Evolutionary conservation across 2,329 filamentous ascomycete genomes (phyloP).

Genomic region (Biscogniauxia sp.): DNA sequence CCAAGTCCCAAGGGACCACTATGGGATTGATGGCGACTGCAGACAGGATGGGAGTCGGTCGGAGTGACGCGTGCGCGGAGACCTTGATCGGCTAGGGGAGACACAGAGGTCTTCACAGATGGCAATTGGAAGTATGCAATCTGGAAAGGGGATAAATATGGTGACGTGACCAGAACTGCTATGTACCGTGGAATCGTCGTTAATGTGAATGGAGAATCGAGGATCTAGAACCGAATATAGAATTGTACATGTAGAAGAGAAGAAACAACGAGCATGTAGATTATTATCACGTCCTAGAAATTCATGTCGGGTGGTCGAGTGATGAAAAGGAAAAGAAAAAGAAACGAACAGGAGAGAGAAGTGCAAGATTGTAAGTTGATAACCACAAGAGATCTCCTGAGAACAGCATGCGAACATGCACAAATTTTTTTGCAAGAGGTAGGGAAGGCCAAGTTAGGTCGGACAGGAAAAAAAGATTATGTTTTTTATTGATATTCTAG

Average conservation of each 20-base stretch:
- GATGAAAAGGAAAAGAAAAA: background rate
- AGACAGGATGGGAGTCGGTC: background rate
- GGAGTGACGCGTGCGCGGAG: background rate
- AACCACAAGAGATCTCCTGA: slow-evolving; percentile 1
- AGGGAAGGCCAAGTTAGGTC: background rate
- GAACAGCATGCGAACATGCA: background rate
- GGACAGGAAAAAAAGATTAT: background rate
- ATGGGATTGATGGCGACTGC: slow-evolving; percentile 1
- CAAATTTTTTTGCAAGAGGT: background rate
- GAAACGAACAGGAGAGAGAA: background rate
- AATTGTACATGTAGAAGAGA: background rate
- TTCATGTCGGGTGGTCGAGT: background rate
- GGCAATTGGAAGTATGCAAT: background rate
- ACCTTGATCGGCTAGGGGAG: background rate
- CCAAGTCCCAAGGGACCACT: slow-evolving; percentile 22
- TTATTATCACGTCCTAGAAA: background rate
- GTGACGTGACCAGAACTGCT: background rate
- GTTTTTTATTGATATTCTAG: background rate
- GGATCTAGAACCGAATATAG: background rate
- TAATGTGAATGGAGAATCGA: background rate
- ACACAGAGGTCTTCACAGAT: background rate
- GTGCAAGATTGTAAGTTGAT: background rate
- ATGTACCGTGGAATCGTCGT: background rate
- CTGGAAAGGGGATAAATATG: background rate
- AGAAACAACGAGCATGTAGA: background rate